Percentiles rank a stretch among this genome's conserved stretches.
Conservation (phyloP, 768 basidiomycete species). For the Mycena chlorophos region DNA sequence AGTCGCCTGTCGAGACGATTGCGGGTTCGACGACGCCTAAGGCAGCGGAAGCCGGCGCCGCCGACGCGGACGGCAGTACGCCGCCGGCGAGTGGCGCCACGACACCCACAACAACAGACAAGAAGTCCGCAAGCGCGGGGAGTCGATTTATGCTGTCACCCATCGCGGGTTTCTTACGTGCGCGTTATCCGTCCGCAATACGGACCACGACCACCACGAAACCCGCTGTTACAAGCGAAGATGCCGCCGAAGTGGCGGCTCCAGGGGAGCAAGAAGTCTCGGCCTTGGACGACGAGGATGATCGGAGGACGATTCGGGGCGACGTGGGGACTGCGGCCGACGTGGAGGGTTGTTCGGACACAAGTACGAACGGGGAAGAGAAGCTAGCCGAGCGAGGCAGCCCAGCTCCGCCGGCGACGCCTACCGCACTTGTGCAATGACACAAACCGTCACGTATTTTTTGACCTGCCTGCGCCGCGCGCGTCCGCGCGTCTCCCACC, state of each 20-base stretch:
- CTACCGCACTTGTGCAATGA: slow-evolving; percentile 11
- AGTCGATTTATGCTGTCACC: slow-evolving; percentile 59
- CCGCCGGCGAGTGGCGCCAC: slow-evolving; percentile 56
- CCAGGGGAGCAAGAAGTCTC: slow-evolving; percentile 21
- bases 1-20: slow-evolving; percentile 25
- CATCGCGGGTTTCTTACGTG: slow-evolving; percentile 62
- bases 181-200: slow-evolving; percentile 56
- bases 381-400: slow-evolving; percentile 15
- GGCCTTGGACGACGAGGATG: slow-evolving; percentile 37
- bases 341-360: slow-evolving; percentile 20
- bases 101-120: slow-evolving; percentile 52
- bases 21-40: slow-evolving; percentile 36
- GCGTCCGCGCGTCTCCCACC: too few relatives aligned
- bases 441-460: neutral
- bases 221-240: slow-evolving; percentile 15
- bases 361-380: slow-evolving; percentile 15
- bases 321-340: slow-evolving; percentile 33
- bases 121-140: slow-evolving; percentile 37
- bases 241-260: slow-evolving; percentile 9
- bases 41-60: slow-evolving; percentile 27
- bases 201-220: slow-evolving; percentile 22
- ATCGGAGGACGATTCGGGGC: slow-evolving; percentile 46
- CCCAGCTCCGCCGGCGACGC: slow-evolving; percentile 15
- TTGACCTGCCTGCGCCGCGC: neutral
- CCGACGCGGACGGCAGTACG: slow-evolving; percentile 37